Evolutionary conservation across 2,329 filamentous ascomycete genomes (phyloP).

Genomic region (Xylariaceae sp.): DNA sequence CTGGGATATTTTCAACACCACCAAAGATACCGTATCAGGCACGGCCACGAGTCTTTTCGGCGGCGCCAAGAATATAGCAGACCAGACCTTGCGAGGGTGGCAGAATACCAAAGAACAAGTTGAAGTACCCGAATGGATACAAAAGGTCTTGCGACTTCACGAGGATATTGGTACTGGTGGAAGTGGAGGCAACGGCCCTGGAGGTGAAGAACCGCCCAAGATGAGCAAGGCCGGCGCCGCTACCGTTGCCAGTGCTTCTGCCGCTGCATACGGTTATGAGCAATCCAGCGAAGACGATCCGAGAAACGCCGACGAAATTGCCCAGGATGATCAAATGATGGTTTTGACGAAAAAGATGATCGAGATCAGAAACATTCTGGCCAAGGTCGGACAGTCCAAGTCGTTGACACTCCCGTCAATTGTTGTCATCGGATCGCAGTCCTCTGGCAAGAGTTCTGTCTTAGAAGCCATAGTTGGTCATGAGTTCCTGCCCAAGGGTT

Average conservation of each 20-base stretch:
- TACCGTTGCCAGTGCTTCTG: slow-evolving; percentile 67
- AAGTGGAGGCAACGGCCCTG: slow-evolving; percentile 40
- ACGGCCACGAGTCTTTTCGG: slow-evolving; percentile 68
- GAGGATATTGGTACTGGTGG: slow-evolving; percentile 53
- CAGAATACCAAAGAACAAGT: slow-evolving; percentile 75
- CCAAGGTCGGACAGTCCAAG: slow-evolving; percentile 87
- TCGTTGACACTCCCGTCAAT: slow-evolving; percentile 89
- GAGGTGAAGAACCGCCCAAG: slow-evolving; percentile 52
- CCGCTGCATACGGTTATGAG: slow-evolving; percentile 75
- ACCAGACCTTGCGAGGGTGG: slow-evolving; percentile 78
- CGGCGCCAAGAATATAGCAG: slow-evolving; percentile 68
- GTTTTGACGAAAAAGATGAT: slow-evolving; percentile 99
- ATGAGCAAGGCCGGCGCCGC: slow-evolving; percentile 57
- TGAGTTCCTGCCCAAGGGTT: slow-evolving; percentile 95
- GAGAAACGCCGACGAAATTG: slow-evolving; percentile 59
- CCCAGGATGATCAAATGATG: slow-evolving; percentile 98
- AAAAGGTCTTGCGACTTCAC: slow-evolving; percentile 62
- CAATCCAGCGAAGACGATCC: slow-evolving; percentile 62
- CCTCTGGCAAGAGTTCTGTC: slow-evolving; percentile 96
- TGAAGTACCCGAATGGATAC: slow-evolving; percentile 71
- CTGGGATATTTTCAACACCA: slow-evolving; percentile 69
- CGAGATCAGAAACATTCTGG: slow-evolving; percentile 88
- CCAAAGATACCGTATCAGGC: slow-evolving; percentile 65
- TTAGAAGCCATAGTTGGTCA: slow-evolving; percentile 96
- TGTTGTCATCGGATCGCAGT: slow-evolving; percentile 98